phyloP scores from a whole-genome alignment of 345 rosid genomes.

The Syzygium aromaticum region DNA sequence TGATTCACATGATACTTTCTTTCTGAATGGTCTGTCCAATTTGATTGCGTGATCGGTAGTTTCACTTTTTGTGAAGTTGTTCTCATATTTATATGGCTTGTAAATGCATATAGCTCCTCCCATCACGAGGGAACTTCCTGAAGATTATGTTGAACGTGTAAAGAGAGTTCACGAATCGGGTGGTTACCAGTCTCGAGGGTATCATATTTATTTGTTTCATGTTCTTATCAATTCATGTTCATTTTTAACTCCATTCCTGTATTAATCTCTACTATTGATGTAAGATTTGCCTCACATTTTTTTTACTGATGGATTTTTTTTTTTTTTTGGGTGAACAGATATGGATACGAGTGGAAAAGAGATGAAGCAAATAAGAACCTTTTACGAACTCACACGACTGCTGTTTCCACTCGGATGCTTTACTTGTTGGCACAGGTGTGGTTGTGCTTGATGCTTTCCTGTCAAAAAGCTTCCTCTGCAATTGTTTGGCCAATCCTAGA shows the following conservation, averaged over 20 bases:
- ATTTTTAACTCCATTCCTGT: neutral
- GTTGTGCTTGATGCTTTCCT: neutral
- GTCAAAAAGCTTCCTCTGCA: neutral
- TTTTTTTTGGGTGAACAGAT: slow-evolving; percentile 25
- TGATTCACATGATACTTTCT: slow-evolving; percentile 96
- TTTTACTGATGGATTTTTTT: neutral
- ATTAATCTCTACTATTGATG: neutral
- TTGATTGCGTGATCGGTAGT: slow-evolving; percentile 1
- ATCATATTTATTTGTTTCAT: slow-evolving; percentile 3
- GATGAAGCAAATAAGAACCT: slow-evolving; percentile 95
- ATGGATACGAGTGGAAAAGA: slow-evolving; percentile 89
- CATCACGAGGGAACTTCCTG: slow-evolving; percentile 63
- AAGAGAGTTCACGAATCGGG: slow-evolving; percentile 73
- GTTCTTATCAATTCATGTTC: neutral
- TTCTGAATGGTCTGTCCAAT: slow-evolving; percentile 46
- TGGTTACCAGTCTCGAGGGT: slow-evolving; percentile 96
- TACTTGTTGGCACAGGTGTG: slow-evolving; percentile 76
- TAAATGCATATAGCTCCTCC: slow-evolving; percentile 51
- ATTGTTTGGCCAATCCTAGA: neutral
- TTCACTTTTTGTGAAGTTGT: neutral
- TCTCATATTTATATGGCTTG: neutral
- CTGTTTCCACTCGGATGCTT: slow-evolving; percentile 88
- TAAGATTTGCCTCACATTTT: neutral
- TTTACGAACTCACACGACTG: slow-evolving; percentile 91
- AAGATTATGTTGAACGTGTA: slow-evolving; percentile 84